Conservation (phyloP, 208 protist genomes). For the Novymonas esmeraldas region DNA sequence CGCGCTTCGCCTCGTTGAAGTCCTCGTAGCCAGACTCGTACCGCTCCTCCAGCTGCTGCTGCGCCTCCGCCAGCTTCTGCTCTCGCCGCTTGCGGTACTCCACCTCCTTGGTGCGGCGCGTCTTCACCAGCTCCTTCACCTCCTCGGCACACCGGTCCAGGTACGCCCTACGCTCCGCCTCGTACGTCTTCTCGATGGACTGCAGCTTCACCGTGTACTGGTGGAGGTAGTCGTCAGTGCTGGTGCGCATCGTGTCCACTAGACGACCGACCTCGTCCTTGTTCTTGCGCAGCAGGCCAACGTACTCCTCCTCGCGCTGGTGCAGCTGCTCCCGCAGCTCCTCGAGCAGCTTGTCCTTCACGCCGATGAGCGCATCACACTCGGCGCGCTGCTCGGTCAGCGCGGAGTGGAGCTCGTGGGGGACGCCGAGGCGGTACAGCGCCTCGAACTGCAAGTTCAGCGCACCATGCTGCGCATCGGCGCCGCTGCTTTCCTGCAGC, state of each 20-base stretch:
- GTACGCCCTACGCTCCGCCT: conserved; percentile 77
- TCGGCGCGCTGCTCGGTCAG: conserved; percentile 72
- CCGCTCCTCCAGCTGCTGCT: conserved; percentile 76
- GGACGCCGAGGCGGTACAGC: conserved; percentile 82
- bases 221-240: conserved; percentile 82
- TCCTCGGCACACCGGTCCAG: conserved; percentile 79
- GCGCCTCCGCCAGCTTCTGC: conserved; percentile 83
- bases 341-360: conserved; percentile 89
- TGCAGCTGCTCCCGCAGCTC: conserved; percentile 84
- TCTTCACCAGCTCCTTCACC: conserved; percentile 88
- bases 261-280: conserved; percentile 83
- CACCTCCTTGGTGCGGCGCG: conserved; percentile 87
- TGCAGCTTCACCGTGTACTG: conserved; percentile 80
- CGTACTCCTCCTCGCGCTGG: conserved; percentile 93
- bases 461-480: conserved; percentile 60
- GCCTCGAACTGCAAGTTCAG: conserved; percentile 89
- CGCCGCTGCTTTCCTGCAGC: conserved; percentile 59
- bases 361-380: conserved; percentile 77
- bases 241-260: conserved; percentile 82
- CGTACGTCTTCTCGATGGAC: conserved; percentile 89
- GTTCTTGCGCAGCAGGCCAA: conserved; percentile 81
- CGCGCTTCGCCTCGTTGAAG: conserved; percentile 80
- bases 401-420: conserved; percentile 86
- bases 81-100: conserved; percentile 85
- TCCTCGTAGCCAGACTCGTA: conserved; percentile 83